phyloP scores from a whole-genome alignment of 1,284 basidiomycete species.

The Pseudozyma pruni region DNA sequence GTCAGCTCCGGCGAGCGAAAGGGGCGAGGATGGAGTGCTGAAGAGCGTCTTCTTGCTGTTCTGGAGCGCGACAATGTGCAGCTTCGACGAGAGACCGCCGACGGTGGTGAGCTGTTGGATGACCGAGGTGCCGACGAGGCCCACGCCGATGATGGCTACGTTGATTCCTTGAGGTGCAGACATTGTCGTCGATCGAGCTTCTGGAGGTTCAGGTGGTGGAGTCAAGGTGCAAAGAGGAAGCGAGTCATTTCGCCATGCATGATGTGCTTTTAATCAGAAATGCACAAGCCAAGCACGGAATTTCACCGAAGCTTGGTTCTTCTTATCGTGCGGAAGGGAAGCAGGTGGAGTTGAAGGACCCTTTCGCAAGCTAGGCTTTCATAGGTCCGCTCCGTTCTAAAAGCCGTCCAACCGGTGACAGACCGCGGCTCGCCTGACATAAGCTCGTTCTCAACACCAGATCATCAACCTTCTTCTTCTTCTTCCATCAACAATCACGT shows the following conservation, averaged over 20 bases:
- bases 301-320: conserved; percentile 26
- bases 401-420: conserved; percentile 25
- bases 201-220: not conserved
- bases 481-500: no score
- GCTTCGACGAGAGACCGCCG: conserved; percentile 39
- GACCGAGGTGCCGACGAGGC: conserved; percentile 65
- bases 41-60: conserved; percentile 66
- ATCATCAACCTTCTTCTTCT: not conserved
- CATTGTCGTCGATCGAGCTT: conserved; percentile 17
- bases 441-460: not conserved
- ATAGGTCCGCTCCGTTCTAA: conserved; percentile 12
- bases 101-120: conserved; percentile 61
- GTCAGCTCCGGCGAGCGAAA: conserved; percentile 37
- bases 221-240: not conserved
- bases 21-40: conserved; percentile 31
- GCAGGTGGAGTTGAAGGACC: conserved; percentile 18
- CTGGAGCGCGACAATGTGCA: conserved; percentile 62
- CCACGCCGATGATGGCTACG: conserved; percentile 64
- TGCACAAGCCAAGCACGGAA: conserved; percentile 30
- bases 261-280: conserved; percentile 15
- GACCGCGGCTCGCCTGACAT: conserved; percentile 36
- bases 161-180: conserved; percentile 52
- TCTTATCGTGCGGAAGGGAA: conserved; percentile 31
- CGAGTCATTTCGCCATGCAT: conserved; percentile 26
- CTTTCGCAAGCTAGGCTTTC: no score